Evolutionary conservation across 345 rosid genomes (phyloP), one percentile per base, ranked within the genome.

Genomic region (Citrus trifoliata): DNA sequence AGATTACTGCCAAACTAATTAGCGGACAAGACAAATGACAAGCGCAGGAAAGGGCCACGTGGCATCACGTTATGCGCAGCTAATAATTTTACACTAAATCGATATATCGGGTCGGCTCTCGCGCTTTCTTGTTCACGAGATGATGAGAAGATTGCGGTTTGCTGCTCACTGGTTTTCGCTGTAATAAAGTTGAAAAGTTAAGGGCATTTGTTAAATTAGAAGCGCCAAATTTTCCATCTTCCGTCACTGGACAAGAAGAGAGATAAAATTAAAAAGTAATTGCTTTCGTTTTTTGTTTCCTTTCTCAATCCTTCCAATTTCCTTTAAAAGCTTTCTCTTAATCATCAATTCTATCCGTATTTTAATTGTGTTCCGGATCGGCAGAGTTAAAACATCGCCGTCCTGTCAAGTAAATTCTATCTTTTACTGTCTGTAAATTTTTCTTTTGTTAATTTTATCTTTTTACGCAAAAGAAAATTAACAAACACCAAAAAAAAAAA

Each of bases 211-310:
- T 51, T 46, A 10, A 10, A 48, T 62, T 22, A 70, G 63, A 81
- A 81, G 82, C 83, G 84, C 84, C 89, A 88, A 81, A 81, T 62
- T 76, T 79, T 84, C 74, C 75, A 75, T 71, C 73, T 35, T 64
- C 77, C 62, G 80, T 46, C 82, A 16, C 8, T 51, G 71, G 78
- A 78, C 67, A 18, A 80, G 53, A 67, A 18, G 35, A 42, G 3
- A 68, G 2, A 46, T 46, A 46, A 46, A 27, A 32, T 46, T 28
- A 71, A 28, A 42, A 59, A 22, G 16, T 7, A 37, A 51, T 30
- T 58, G 4, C 18, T 3, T 46, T 46, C 18, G 51, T 46, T 30
- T 25, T 16, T 24, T 3, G 71, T 77, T 18, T 12, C 30, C 53
- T 21, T 46, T 42, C 42, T 0, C 9, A 58, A 61, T 28, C 3